Evolutionary conservation across 1,284 basidiomycete species (phyloP).

Genomic region (Irpex rosettiformis): DNA sequence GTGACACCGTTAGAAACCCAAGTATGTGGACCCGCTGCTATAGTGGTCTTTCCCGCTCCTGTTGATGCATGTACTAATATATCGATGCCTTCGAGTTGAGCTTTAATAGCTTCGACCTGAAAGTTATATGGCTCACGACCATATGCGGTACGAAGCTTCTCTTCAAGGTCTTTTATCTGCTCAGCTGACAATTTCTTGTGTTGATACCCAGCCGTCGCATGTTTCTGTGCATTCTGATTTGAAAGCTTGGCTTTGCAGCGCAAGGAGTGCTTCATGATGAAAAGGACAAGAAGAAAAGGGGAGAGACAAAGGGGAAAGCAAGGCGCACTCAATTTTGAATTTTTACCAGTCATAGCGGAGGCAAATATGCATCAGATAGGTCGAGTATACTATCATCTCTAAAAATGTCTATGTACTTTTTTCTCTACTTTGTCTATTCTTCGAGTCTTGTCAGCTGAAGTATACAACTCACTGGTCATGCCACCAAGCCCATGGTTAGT

Average conservation of each 20-base stretch:
- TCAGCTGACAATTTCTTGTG: not conserved
- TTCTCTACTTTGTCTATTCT: no score
- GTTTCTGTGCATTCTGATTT: not conserved
- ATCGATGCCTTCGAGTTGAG: conserved; percentile 25
- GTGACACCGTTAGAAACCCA: conserved; percentile 24
- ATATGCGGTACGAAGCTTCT: not conserved
- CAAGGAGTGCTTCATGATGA: not conserved
- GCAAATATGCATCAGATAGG: no score
- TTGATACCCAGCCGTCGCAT: not conserved
- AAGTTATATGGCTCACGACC: conserved; percentile 1
- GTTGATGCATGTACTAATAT: conserved; percentile 33
- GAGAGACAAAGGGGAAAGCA: no score
- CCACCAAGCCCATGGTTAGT: no score
- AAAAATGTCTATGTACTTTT: no score
- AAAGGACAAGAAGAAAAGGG: no score
- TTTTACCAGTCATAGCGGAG: no score
- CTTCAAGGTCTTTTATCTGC: not conserved
- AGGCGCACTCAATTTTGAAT: no score
- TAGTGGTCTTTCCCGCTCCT: conserved; percentile 31
- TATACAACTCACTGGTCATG: no score
- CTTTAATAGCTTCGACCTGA: conserved; percentile 16
- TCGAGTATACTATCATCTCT: no score
- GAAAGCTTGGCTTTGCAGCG: not conserved
- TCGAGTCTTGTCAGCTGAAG: no score
- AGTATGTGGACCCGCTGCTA: conserved; percentile 32